These are phyloP conservation scores for Auriscalpium orientale DNA, from an alignment of 768 basidiomycete genomes.

Conservation along the genomic window DNA sequence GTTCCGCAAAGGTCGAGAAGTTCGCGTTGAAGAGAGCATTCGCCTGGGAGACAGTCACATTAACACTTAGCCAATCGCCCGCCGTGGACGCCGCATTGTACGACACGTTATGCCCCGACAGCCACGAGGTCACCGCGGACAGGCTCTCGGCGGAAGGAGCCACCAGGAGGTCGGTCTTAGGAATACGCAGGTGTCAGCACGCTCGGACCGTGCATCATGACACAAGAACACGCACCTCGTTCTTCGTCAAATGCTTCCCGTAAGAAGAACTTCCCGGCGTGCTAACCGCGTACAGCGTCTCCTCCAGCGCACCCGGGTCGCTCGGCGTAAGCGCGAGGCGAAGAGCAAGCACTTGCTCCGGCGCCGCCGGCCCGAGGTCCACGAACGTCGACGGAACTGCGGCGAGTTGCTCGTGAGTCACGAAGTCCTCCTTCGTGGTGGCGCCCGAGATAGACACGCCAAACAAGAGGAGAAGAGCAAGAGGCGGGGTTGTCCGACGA, in stretches of 20 bases:
- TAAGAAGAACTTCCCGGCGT: slow-evolving; percentile 16
- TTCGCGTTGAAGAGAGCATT: slow-evolving; percentile 19
- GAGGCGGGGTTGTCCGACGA: too few species aligned
- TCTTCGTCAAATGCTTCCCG: slow-evolving; percentile 19
- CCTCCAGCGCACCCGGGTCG: slow-evolving; percentile 18
- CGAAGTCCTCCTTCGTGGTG: too few species aligned
- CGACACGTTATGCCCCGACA: slow-evolving; percentile 18
- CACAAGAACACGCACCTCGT: slow-evolving; percentile 16
- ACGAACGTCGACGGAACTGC: slow-evolving; percentile 9
- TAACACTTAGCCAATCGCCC: slow-evolving; percentile 21
- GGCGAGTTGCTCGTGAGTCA: too few species aligned
- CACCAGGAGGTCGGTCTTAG: slow-evolving; percentile 20
- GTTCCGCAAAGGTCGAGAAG: slow-evolving; percentile 12
- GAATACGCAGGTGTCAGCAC: neutral
- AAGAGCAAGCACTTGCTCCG: slow-evolving; percentile 16
- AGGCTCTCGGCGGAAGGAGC: slow-evolving; percentile 16
- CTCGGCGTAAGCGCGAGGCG: slow-evolving; percentile 21
- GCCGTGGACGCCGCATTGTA: slow-evolving; percentile 19
- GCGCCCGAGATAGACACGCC: too few species aligned
- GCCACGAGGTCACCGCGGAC: slow-evolving; percentile 21
- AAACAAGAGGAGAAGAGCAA: too few species aligned
- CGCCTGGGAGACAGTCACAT: slow-evolving; percentile 20
- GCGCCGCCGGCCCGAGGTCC: slow-evolving; percentile 10
- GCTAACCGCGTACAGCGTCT: slow-evolving; percentile 18
- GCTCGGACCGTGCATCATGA: neutral